These are phyloP conservation scores for Coemansia reversa DNA, from an alignment of 192 early-diverging fungal species.

Conservation along the genomic window DNA sequence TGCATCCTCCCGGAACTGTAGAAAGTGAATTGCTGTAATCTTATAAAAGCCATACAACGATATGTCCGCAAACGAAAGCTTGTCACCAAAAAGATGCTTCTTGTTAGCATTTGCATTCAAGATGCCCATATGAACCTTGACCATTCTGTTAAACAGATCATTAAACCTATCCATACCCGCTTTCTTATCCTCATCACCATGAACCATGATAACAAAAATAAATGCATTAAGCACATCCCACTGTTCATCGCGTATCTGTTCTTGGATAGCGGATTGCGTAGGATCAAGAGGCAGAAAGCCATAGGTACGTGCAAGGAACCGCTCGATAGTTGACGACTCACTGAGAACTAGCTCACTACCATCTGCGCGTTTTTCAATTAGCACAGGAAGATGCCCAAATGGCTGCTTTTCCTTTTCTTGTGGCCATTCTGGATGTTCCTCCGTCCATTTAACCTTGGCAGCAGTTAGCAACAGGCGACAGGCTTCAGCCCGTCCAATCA, in stretches of 20 bases:
- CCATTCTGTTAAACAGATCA: conserved; percentile 17
- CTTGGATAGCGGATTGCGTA: conserved; percentile 27
- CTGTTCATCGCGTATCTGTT: conserved; percentile 16
- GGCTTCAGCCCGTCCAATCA: conserved; percentile 17
- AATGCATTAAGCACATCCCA: conserved; percentile 4
- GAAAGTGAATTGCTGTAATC: background rate
- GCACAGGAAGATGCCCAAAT: conserved; percentile 30
- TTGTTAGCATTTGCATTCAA: conserved; percentile 53
- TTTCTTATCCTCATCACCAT: background rate
- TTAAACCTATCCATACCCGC: background rate
- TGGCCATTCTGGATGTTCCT: conserved; percentile 25
- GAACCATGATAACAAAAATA: background rate
- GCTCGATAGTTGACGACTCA: conserved; percentile 53
- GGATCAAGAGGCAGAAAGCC: conserved; percentile 27
- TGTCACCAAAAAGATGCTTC: conserved; percentile 55
- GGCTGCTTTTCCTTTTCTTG: conserved; percentile 25
- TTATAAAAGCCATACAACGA: conserved; percentile 29
- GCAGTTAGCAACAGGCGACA: conserved; percentile 37
- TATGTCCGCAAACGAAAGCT: conserved; percentile 50
- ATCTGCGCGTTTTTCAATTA: conserved; percentile 19
- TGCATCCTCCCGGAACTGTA: background rate
- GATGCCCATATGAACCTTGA: conserved; percentile 34
- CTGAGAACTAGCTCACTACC: conserved; percentile 30
- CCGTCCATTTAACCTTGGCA: conserved; percentile 36
- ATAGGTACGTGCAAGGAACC: conserved; percentile 54